A percentile compares a stretch with the other conserved stretches of the same genome.
Conservation (phyloP, 208 protist genomes). For the Acanthamoeba castellanii region DNA sequence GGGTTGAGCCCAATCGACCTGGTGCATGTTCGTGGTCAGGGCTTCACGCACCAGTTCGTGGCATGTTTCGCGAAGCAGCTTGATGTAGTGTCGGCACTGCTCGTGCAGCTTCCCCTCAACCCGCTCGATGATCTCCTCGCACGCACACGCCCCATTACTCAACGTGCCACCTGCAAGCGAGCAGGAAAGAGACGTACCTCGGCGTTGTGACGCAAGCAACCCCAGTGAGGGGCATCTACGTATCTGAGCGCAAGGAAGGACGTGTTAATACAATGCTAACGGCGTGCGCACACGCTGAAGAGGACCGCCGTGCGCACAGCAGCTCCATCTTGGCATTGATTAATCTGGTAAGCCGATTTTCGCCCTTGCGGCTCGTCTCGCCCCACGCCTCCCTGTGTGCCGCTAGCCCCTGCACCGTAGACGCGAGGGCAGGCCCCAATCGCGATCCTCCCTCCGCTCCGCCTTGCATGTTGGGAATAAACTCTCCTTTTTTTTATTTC, state of each 20-base stretch:
- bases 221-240: constrained; percentile 4
- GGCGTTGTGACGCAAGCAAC: constrained; percentile 8
- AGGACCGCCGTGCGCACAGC: not conserved
- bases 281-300: not conserved
- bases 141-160: not conserved
- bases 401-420: not conserved
- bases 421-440: not conserved
- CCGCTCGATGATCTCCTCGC: not conserved
- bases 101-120: constrained; percentile 49
- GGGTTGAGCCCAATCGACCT: not conserved
- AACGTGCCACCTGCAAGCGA: not conserved
- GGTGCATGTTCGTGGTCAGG: not conserved
- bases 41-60: not conserved
- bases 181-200: not conserved
- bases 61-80: constrained; percentile 8
- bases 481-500: no score
- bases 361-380: not conserved
- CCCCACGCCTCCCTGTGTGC: not conserved
- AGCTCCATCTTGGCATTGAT: constrained; percentile 58
- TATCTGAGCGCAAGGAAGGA: not conserved
- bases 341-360: not conserved
- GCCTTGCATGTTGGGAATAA: no score
- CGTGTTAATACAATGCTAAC: not conserved
- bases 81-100: not conserved
- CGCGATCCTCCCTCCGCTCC: not conserved